A percentile compares a stretch with the other conserved stretches of the same genome.
These are phyloP conservation scores for Agapanthus africanus DNA, from an alignment of 106 monocot species.

Conservation along the genomic window DNA sequence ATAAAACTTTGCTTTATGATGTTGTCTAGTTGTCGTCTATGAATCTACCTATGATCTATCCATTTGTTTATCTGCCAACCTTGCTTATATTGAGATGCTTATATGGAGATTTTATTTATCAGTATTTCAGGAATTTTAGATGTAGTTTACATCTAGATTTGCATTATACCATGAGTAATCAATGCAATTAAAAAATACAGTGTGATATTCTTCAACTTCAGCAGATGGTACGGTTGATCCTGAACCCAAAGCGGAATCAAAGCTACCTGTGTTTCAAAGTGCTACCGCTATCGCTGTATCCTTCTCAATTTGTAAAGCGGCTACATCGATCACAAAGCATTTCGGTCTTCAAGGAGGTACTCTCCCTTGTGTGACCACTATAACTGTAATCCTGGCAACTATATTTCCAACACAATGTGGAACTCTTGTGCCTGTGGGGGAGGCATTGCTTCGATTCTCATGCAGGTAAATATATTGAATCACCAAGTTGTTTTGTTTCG, in stretches of 20 bases:
- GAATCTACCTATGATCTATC: too few species aligned
- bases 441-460: slow-evolving; percentile 74
- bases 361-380: slow-evolving; percentile 72
- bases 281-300: slow-evolving; percentile 57
- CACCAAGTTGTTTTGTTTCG: too few species aligned
- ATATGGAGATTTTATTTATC: too few species aligned
- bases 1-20: too few species aligned
- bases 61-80: too few species aligned
- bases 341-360: slow-evolving; percentile 63
- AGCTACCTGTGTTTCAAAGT: slow-evolving; percentile 41
- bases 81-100: too few species aligned
- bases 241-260: slow-evolving; percentile 15
- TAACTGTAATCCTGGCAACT: slow-evolving; percentile 67
- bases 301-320: slow-evolving; percentile 65
- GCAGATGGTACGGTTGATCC: slow-evolving; percentile 21
- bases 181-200: neutral
- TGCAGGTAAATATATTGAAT: slow-evolving; percentile 72
- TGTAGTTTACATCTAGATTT: too few species aligned
- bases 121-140: too few species aligned
- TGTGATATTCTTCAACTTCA: neutral
- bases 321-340: slow-evolving; percentile 23
- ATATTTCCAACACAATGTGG: slow-evolving; percentile 54
- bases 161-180: neutral
- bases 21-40: too few species aligned
- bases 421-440: slow-evolving; percentile 69